Evolutionary conservation across 495 filamentous ascomycete genomes (phyloP).

Genomic region (Annulohypoxylon maeteangense): DNA sequence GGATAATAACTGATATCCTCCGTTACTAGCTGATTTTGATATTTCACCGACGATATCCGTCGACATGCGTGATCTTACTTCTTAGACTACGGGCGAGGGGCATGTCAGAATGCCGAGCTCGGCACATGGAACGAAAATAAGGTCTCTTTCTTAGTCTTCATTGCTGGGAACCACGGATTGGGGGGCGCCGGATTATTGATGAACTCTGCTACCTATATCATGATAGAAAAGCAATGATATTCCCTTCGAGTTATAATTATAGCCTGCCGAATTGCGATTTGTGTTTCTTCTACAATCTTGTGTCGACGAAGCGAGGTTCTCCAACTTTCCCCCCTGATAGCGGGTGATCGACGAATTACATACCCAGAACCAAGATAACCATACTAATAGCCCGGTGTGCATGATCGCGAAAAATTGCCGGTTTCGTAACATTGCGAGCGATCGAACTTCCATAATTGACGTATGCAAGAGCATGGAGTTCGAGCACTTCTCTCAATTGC

Average conservation of each 20-base stretch:
- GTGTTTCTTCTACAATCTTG: neutral
- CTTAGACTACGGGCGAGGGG: conserved; percentile 32
- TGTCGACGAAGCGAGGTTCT: neutral
- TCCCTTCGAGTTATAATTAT: conserved; percentile 3
- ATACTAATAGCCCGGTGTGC: neutral
- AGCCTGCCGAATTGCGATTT: neutral
- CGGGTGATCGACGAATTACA: neutral
- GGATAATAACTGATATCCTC: conserved; percentile 34
- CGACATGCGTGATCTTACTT: conserved; percentile 13
- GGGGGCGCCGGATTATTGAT: conserved; percentile 24
- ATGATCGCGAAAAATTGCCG: neutral
- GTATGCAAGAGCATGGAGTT: neutral
- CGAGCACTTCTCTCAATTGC: neutral
- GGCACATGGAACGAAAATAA: conserved; percentile 34
- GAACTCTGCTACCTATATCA: conserved; percentile 24
- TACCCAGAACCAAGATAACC: neutral
- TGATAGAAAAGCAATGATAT: conserved; percentile 39
- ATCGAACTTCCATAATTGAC: neutral
- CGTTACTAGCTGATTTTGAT: conserved; percentile 38
- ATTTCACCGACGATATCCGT: conserved; percentile 35
- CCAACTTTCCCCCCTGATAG: neutral
- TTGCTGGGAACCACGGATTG: conserved; percentile 23
- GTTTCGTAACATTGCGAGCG: neutral
- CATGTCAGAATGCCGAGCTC: conserved; percentile 22
- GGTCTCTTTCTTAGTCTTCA: conserved; percentile 28